Base-by-base conservation (phyloP, 2,329 filamentous ascomycete genomes). In the Epichloe sibirici region DNA sequence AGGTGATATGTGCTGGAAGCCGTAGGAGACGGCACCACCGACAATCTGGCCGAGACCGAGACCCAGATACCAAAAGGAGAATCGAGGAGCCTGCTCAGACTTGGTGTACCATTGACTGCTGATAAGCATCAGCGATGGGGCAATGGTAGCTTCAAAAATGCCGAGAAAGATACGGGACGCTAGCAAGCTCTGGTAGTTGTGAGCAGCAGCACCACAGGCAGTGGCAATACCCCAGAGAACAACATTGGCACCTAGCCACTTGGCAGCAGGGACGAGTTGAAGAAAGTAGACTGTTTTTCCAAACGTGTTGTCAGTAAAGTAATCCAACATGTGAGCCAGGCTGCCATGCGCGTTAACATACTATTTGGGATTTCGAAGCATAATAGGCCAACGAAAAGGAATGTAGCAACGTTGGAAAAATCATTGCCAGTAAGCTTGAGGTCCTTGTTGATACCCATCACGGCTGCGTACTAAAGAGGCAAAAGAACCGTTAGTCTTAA, bases 101-200 rank as follows among this genome's bases (percentile, higher is more conserved):
- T 82, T 82, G 1, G 85, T 75, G 59, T 81, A 83, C 72, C 76
- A 83, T 60, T 78, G 73, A 53, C 75, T 78, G 56, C 74, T 80
- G 58, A 83, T 76, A 50, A 84, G 70, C 68, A 82, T 78, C 52
- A 83, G 64, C 1, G 75, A 79, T 1, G 81, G 81, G 2, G 74
- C 76, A 51, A 83, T 77, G 3, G 77, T 77, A 3, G 80, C 77
- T 62, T 78, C 81, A 53, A 83, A 82, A 48, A 80, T 73, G 35
- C 81, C 81, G 1, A 83, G 67, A 57, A 82, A 78, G 57, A 81
- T 68, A 12, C 80, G 74, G 1, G 76, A 74, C 17, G 73, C 74
- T 4, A 83, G 70, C 7, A 84, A 64, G 0, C 72, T 73, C 23
- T 63, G 67, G 60, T 80, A 83, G 61, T 74, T 73, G 49, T 71